Percentiles rank a stretch among this genome's conserved stretches.
These are phyloP conservation scores for Gigaspora rosea DNA, from an alignment of 192 early-diverging fungal genomes.

Conservation along the genomic window DNA sequence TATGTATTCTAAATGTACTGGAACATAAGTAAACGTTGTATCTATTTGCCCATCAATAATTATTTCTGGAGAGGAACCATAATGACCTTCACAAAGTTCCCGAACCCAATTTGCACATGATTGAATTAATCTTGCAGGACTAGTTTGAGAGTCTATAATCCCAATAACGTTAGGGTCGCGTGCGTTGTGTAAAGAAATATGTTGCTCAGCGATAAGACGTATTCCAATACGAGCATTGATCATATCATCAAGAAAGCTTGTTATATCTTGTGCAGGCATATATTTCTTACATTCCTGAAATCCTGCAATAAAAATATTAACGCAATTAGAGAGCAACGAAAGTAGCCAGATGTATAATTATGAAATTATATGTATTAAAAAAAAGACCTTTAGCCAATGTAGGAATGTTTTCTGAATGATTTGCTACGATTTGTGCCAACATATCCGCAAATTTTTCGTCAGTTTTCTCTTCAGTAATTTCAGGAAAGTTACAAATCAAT, in stretches of 20 bases:
- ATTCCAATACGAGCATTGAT: conserved; percentile 90
- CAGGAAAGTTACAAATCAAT: conserved; percentile 62
- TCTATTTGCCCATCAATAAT: conserved; percentile 68
- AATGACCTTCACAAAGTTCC: conserved; percentile 87
- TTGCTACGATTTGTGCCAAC: too few relatives aligned
- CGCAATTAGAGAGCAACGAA: neutral
- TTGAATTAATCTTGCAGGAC: conserved; percentile 67
- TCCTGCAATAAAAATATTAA: conserved; percentile 3
- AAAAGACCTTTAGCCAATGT: conserved; percentile 61
- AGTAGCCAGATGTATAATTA: too few relatives aligned
- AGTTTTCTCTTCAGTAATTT: conserved; percentile 53
- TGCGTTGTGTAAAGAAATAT: conserved; percentile 78
- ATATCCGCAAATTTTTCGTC: too few relatives aligned
- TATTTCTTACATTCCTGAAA: too few relatives aligned
- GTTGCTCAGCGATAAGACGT: conserved; percentile 91
- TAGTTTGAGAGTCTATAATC: conserved; percentile 74
- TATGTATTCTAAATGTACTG: too few relatives aligned
- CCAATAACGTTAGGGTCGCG: too few relatives aligned
- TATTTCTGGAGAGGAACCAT: too few relatives aligned
- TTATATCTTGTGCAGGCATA: conserved; percentile 74
- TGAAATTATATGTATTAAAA: too few relatives aligned
- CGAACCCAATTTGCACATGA: conserved; percentile 72
- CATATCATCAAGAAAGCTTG: conserved; percentile 88
- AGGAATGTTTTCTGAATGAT: conserved; percentile 87
- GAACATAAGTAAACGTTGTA: too few relatives aligned